phyloP scores from a whole-genome alignment of 2,329 filamentous ascomycete genomes.

The Diaporthe sp. region DNA sequence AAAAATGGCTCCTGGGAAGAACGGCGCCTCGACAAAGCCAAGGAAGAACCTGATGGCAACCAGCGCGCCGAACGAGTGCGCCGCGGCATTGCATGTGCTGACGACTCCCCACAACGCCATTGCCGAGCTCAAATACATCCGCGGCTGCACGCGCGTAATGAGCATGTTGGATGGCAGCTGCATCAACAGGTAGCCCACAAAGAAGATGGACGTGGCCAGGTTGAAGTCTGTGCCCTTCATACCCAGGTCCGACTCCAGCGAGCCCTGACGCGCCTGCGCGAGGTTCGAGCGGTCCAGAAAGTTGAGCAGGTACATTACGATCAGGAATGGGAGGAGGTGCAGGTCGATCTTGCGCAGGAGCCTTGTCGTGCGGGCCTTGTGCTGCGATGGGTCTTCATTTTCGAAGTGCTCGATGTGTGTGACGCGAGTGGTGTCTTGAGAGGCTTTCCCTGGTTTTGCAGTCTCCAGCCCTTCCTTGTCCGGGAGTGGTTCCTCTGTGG shows the following conservation, averaged over 20 bases:
- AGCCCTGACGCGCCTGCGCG: conserved; percentile 66
- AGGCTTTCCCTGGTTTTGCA: neutral
- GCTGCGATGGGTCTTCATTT: conserved; percentile 31
- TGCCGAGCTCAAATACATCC: conserved; percentile 63
- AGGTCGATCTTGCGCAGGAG: conserved; percentile 65
- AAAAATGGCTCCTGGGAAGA: conserved; percentile 63
- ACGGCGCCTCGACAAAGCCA: conserved; percentile 59
- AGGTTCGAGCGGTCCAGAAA: conserved; percentile 67
- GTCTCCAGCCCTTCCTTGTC: neutral
- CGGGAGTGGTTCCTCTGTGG: neutral
- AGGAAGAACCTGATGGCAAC: conserved; percentile 62
- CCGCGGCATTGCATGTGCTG: conserved; percentile 61
- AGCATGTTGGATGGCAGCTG: conserved; percentile 71
- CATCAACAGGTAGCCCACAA: conserved; percentile 72
- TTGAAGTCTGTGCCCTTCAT: conserved; percentile 71
- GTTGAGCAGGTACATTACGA: conserved; percentile 69
- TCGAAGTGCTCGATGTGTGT: conserved; percentile 30
- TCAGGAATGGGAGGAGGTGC: conserved; percentile 63
- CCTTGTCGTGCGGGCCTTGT: conserved; percentile 37
- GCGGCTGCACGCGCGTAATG: conserved; percentile 65
- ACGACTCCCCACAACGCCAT: conserved; percentile 58
- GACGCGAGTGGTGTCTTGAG: neutral
- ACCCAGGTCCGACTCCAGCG: conserved; percentile 63
- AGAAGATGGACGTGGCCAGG: conserved; percentile 65
- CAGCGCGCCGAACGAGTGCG: conserved; percentile 56